Evolutionary conservation across 148 eudicot species (phyloP).

Genomic region (Dianthus caryophyllus): DNA sequence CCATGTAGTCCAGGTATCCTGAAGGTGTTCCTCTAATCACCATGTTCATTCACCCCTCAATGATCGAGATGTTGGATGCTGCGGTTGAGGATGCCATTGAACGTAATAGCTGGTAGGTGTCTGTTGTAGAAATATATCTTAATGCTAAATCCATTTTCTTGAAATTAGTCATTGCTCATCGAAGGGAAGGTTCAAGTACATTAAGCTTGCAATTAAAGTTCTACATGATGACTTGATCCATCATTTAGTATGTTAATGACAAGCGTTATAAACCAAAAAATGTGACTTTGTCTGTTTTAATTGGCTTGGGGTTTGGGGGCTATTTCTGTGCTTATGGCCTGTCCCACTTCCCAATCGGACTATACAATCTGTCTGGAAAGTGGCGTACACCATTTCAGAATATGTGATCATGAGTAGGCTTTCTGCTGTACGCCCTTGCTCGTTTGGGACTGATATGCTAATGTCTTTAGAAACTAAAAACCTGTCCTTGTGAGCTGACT

Average conservation of each 20-base stretch:
- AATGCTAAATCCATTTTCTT: not conserved
- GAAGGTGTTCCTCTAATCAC: constrained; percentile 78
- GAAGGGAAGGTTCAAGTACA: not conserved
- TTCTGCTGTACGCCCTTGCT: not conserved
- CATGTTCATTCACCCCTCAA: constrained; percentile 78
- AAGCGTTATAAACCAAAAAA: not conserved
- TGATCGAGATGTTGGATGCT: constrained; percentile 85
- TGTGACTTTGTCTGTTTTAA: not conserved
- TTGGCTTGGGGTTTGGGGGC: not conserved
- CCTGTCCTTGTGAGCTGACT: no score
- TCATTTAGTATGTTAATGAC: not conserved
- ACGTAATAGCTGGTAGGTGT: constrained; percentile 77
- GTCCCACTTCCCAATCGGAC: no score
- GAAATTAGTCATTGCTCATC: constrained; percentile 1
- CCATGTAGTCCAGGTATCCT: constrained; percentile 83
- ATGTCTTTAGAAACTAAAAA: no score
- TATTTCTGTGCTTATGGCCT: not conserved
- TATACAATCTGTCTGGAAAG: not conserved
- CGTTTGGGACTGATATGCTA: no score
- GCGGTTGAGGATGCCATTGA: constrained; percentile 88
- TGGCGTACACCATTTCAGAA: not conserved
- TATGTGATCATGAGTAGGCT: not conserved
- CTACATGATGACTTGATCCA: not conserved
- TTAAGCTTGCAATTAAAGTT: not conserved
- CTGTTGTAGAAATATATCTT: not conserved